Conservation (phyloP, 2,329 filamentous ascomycete genomes). For the Trichoderma harzianum region DNA sequence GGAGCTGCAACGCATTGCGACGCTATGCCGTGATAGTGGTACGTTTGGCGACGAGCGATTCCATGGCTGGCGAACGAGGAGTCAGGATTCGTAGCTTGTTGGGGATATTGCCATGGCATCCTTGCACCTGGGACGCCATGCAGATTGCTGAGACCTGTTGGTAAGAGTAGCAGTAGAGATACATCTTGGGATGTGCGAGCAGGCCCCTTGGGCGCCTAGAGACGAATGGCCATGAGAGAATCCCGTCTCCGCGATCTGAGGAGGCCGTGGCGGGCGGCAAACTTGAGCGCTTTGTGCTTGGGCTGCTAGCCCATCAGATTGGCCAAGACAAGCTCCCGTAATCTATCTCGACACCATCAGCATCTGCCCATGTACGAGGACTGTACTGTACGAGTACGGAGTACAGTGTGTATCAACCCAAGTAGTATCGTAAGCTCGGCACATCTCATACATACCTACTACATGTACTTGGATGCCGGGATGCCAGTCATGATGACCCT, state of each 20-base stretch:
- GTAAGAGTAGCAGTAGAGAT: background rate
- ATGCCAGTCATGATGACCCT: background rate
- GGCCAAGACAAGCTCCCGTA: constrained; percentile 1
- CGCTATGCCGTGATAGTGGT: constrained; percentile 16
- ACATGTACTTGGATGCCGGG: background rate
- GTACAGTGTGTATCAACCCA: background rate
- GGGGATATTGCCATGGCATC: constrained; percentile 15
- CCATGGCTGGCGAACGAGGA: constrained; percentile 1
- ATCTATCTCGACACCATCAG: constrained; percentile 8
- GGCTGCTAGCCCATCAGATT: background rate
- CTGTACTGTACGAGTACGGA: background rate
- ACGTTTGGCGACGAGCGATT: background rate
- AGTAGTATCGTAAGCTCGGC: background rate
- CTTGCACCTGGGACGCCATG: constrained; percentile 12
- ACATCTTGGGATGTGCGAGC: background rate
- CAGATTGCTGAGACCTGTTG: constrained; percentile 5
- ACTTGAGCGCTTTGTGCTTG: background rate
- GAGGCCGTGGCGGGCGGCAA: constrained; percentile 13
- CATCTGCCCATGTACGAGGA: background rate
- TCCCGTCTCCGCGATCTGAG: constrained; percentile 10
- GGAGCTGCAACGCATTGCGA: constrained; percentile 12
- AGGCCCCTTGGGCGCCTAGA: constrained; percentile 2
- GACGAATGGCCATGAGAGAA: background rate
- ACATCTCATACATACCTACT: background rate
- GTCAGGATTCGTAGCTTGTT: constrained; percentile 6